phyloP scores from a whole-genome alignment of 805 yeast genomes.

The Cyberlindnera lachancei region DNA sequence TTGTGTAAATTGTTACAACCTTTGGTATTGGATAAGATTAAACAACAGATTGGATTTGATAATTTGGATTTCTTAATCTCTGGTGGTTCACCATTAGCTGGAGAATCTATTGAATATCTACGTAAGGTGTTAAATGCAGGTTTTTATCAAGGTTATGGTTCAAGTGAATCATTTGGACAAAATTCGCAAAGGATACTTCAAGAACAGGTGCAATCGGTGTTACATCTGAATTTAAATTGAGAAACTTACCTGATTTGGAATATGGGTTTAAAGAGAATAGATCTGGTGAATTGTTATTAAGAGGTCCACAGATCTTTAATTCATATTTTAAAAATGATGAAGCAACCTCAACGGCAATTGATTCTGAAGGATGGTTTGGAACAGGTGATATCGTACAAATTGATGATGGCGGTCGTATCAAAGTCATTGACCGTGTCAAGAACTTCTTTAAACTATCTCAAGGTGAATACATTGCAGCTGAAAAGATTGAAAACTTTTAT shows the following conservation, averaged over 20 bases:
- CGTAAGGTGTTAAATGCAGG: conserved; percentile 51
- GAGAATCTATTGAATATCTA: conserved; percentile 52
- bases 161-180: conserved; percentile 64
- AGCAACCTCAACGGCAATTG: conserved; percentile 46
- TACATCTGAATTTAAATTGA: conserved; percentile 48
- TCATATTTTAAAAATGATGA: conserved; percentile 50
- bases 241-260: conserved; percentile 60
- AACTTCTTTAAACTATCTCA: conserved; percentile 67
- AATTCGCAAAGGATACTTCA: conserved; percentile 43
- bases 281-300: conserved; percentile 53
- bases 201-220: conserved; percentile 51
- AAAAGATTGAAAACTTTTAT: conserved; percentile 61
- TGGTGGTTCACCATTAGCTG: conserved; percentile 69
- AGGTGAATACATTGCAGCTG: conserved; percentile 70
- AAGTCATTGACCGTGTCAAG: conserved; percentile 67
- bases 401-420: conserved; percentile 44
- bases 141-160: conserved; percentile 68
- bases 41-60: conserved; percentile 40
- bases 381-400: conserved; percentile 62
- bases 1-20: conserved; percentile 29
- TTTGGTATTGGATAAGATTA: conserved; percentile 34
- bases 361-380: conserved; percentile 54
- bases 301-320: conserved; percentile 58
- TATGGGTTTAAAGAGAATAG: conserved; percentile 36
- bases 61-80: conserved; percentile 33